Percentiles rank a stretch among this genome's conserved stretches.
phyloP scores from a whole-genome alignment of 2,329 filamentous ascomycete genomes.

The Fusarium sp. region DNA sequence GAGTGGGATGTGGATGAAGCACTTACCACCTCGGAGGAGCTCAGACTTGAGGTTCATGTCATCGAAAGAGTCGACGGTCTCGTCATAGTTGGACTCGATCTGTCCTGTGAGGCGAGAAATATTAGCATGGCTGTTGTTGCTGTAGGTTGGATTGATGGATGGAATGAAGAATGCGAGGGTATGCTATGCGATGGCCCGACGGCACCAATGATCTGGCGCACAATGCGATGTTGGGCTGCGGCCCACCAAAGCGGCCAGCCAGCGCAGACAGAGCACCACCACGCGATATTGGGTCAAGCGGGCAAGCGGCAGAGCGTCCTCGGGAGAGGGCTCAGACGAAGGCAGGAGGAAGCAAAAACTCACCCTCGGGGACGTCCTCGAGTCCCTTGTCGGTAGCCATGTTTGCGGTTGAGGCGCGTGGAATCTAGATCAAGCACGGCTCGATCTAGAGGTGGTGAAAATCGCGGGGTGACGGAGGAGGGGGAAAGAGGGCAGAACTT shows the following conservation, averaged over 20 bases:
- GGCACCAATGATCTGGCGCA: constrained; percentile 6
- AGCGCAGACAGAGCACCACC: constrained; percentile 25
- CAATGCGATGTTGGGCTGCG: constrained; percentile 25
- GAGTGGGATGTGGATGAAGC: constrained; percentile 27
- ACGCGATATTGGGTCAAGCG: constrained; percentile 26
- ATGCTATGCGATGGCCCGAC: not conserved
- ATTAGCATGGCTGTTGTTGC: constrained; percentile 37
- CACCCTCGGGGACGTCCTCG: constrained; percentile 96
- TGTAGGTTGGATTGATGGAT: constrained; percentile 1
- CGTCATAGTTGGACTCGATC: constrained; percentile 99
- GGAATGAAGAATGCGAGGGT: not conserved
- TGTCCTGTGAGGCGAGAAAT: constrained; percentile 72
- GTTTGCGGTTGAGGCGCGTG: constrained; percentile 76
- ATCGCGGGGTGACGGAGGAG: constrained; percentile 52
- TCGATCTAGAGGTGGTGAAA: constrained; percentile 73
- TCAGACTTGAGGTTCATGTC: constrained; percentile 97
- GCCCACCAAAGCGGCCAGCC: constrained; percentile 21
- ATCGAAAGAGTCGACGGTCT: constrained; percentile 99
- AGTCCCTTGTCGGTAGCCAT: constrained; percentile 99
- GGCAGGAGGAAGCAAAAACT: constrained; percentile 56
- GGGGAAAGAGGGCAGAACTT: constrained; percentile 54
- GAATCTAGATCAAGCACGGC: constrained; percentile 81
- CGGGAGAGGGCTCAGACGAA: constrained; percentile 12
- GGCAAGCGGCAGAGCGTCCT: constrained; percentile 17
- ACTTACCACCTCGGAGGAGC: constrained; percentile 89